A percentile compares a stretch with the other conserved stretches of the same genome.
Conservation (phyloP, 345 rosid genomes). For the Hibiscus syriacus region DNA sequence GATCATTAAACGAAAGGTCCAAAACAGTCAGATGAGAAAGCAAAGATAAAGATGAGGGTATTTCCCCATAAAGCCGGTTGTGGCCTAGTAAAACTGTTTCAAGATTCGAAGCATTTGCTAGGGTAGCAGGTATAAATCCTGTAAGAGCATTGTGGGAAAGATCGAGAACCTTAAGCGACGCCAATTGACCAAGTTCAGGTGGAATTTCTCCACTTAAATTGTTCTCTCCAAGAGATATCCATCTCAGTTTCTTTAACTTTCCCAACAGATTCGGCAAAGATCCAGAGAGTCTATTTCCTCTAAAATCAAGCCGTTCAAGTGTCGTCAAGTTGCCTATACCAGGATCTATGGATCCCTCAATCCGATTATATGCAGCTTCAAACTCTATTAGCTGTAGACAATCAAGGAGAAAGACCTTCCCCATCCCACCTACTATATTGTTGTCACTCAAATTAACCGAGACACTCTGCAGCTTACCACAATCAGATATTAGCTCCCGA, state of each 20-base stretch:
- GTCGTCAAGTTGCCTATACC: constrained; percentile 32
- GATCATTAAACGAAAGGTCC: constrained; percentile 49
- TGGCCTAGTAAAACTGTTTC: constrained; percentile 39
- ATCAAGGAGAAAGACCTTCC: constrained; percentile 18
- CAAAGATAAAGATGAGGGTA: constrained; percentile 41
- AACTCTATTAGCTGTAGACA: constrained; percentile 33
- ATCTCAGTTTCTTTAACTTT: constrained; percentile 27
- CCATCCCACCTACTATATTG: constrained; percentile 27
- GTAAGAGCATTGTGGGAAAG: constrained; percentile 46
- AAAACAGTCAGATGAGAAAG: constrained; percentile 31
- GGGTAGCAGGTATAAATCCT: constrained; percentile 43
- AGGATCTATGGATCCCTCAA: constrained; percentile 33
- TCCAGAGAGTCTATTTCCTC: constrained; percentile 42
- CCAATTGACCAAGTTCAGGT: constrained; percentile 30
- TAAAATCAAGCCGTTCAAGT: constrained; percentile 40
- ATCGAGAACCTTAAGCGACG: constrained; percentile 42
- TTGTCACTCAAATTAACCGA: constrained; percentile 48
- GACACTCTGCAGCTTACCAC: constrained; percentile 32
- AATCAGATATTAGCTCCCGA: constrained; percentile 24
- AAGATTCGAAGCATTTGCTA: constrained; percentile 33
- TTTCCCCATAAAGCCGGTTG: constrained; percentile 47
- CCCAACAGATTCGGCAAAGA: constrained; percentile 38
- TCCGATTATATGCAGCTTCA: constrained; percentile 49
- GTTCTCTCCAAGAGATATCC: constrained; percentile 43
- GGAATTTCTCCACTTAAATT: constrained; percentile 47